Base-by-base conservation (phyloP, 176 grass and related monocot species). In the Zizania latifolia region DNA sequence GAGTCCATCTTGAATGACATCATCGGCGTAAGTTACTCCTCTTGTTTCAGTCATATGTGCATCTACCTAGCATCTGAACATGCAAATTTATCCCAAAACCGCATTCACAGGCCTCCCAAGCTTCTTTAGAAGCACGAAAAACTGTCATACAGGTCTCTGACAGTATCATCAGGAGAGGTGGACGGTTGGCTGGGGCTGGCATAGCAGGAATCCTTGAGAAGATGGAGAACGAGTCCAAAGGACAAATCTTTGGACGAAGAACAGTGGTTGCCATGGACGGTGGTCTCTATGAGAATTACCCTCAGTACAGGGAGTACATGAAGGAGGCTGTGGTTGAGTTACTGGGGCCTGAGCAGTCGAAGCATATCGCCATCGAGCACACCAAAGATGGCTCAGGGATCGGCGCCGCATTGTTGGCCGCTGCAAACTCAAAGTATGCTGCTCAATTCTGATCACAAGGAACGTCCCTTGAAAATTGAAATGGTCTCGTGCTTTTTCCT, bases 171-270 rank as follows among this genome's bases (percentile, higher is more conserved):
- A 88, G 74, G 62, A 68, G 80, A 75, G 86, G 86, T 0, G 54
- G 74, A 10, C 56, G 87, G 43, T 40, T 75, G 51, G 83, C 78
- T 5, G 83, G 87, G 0, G 87, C 83, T 8, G 83, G 78, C 27
- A 70, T 90, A 74, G 83, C 57, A 3, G 74, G 86, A 14, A 88
- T 89, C 78, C 78, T 89, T 71, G 83, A 79, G 54, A 90, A 90
- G 62, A 62, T 90, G 56, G 78, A 85, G 78, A 34, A 68, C 5
- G 74, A 90, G 15, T 79, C 79, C 6, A 30, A 26, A 45, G 86
- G 75, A 10, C 46, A 34, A 3, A 34, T 82, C 2, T 70, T 82
- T 8, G 43, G 74, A 33, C 77, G 34, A 64, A 74, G 82, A 32
- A 82, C 73, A 1, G 74, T 57, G 16, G 78, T 89, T 11, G 78